A percentile compares a stretch with the other conserved stretches of the same genome.
These are phyloP conservation scores for Tilletia walkeri DNA, from an alignment of 1,284 basidiomycete species.

Conservation along the genomic window DNA sequence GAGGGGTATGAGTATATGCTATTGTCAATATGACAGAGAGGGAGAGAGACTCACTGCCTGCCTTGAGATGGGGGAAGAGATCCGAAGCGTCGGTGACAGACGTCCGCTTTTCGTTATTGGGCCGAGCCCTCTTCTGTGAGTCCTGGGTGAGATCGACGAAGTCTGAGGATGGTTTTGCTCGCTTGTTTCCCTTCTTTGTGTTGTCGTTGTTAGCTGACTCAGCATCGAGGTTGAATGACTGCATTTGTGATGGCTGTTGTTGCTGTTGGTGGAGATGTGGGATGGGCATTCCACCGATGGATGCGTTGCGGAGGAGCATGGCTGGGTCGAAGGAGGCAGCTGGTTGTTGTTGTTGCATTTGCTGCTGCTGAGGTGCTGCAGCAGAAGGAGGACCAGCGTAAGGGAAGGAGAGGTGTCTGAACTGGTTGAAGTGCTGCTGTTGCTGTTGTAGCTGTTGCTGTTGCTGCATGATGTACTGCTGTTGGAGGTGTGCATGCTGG, in stretches of 20 bases:
- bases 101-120: background rate
- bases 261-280: slow-evolving; percentile 25
- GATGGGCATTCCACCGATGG: background rate
- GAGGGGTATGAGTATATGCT: background rate
- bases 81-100: slow-evolving; percentile 7
- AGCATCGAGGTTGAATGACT: slow-evolving; percentile 35
- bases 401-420: background rate
- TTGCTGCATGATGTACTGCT: slow-evolving; percentile 15
- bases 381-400: background rate
- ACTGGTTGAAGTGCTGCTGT: slow-evolving; percentile 16
- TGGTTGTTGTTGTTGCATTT: slow-evolving; percentile 12
- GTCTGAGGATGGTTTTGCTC: slow-evolving; percentile 29
- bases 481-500: slow-evolving; percentile 16
- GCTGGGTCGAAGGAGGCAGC: slow-evolving; percentile 18
- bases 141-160: slow-evolving; percentile 24
- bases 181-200: slow-evolving; percentile 39
- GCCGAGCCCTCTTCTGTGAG: background rate
- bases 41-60: background rate
- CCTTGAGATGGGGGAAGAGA: slow-evolving; percentile 13
- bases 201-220: slow-evolving; percentile 30
- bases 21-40: background rate
- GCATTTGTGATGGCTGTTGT: slow-evolving; percentile 38
- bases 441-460: slow-evolving; percentile 19
- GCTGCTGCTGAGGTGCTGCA: slow-evolving; percentile 19
- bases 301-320: slow-evolving; percentile 14